Base-by-base conservation (phyloP, 1,284 basidiomycete species). In the Trichosporon coremiiforme region DNA sequence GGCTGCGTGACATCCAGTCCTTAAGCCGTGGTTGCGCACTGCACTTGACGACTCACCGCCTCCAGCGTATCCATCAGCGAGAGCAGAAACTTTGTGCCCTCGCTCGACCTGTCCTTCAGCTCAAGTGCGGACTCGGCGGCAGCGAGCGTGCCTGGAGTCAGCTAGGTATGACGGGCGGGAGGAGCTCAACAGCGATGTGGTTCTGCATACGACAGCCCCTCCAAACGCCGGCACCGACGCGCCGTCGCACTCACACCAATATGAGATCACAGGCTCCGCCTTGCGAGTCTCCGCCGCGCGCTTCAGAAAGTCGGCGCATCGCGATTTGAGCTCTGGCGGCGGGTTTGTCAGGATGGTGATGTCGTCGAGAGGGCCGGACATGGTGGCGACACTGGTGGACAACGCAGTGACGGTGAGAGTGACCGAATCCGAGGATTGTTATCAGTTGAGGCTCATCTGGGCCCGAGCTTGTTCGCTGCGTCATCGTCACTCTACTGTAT, bases 101-200 rank as follows among this genome's bases (percentile, higher is more conserved):
- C 84, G 4, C 85, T 89, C 85, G 79, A 89, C 86, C 75, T 86
- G 82, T 84, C 90, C 88, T 84, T 89, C 80, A 82, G 70, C 36
- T 87, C 86, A 76, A 98, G 91, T 65, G 94, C 95, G 53, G 91
- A 85, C 82, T 97, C 92, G 0, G 93, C 92, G 60, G 94, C 95
- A 82, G 94, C 90, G 85, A 95, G 98, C 66, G 89, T 89, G 84
- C 90, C 93, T 95, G 81, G 2, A 5, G 60, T 73, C 53, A 74
- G 72, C 33, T 67, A 2, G 33, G n/a, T n/a, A n/a, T n/a, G n/a
- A n/a, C n/a, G n/a, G n/a, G n/a, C n/a, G n/a, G n/a, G n/a, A n/a
- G n/a, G n/a, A n/a, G n/a, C n/a, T n/a, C n/a, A n/a, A n/a, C n/a
- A n/a, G n/a, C n/a, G n/a, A n/a, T n/a, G n/a, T n/a, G n/a, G n/a